Evolutionary conservation across 441 rosid species (phyloP), one percentile per base, ranked within the genome.

Genomic region (Syzygium malaccense): DNA sequence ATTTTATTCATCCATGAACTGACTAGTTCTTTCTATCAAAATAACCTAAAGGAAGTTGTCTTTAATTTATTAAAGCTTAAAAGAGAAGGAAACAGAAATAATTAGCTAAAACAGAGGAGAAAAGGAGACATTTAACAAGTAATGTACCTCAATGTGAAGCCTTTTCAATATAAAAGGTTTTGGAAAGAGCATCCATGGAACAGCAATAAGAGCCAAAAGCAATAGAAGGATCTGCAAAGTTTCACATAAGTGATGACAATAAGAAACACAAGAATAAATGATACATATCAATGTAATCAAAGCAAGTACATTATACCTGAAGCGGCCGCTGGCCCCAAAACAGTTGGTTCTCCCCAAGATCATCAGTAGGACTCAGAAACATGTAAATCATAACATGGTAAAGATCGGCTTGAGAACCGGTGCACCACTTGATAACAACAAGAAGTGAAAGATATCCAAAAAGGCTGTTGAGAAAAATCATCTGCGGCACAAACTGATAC

Each of bases 351-450:
- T 96, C 99, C 60, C 96, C 97, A 87, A 98, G 98, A 87, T 93
- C 95, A 53, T 98, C 99, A 11, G 98, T 96, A 68, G 99, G 99
- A 91, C 99, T 95, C 92, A 98, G 92, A 93, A 98, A 98, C 99
- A 98, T 96, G 93, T 98, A 98, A 89, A 98, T 98, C 99, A 98
- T 98, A 85, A 98, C 99, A 91, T 98, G 99, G 91, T 98, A 98
- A 90, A 98, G 96, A 92, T 98, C 99, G 56, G 99, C 99, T 92
- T 95, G 98, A 90, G 99, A 96, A 89, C 99, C 99, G 54, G 96
- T 94, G 94, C 99, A 95, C 99, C 99, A 98, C 95, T 98, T 98
- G 92, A 96, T 92, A 92, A 98, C 91, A 85, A 96, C 93, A 88
- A 98, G 98, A 90, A 98, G 94, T 15, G 99, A 95, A 64, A 98